Base-by-base conservation (phyloP, 1,139 yeast genomes). In the Geotrichum citri-aurantii region DNA sequence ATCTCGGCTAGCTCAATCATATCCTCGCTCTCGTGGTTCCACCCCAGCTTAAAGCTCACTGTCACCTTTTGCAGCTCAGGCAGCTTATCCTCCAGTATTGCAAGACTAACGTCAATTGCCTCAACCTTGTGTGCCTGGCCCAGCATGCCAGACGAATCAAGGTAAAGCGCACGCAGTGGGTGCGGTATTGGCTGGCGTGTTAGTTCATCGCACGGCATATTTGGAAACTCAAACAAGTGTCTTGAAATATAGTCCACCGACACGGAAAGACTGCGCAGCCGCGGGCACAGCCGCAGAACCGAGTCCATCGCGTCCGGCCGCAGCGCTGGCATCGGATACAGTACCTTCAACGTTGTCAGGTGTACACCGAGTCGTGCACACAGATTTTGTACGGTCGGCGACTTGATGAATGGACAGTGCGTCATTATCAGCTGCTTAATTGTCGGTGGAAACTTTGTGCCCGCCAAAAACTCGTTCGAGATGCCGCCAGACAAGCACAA, bases 401-500 rank as follows among this genome's bases (percentile, higher is more conserved):
- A 73, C 42, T 77, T 81, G 33, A 93, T 77, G 56, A 81, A 77
- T 0, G 98, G 97, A 72, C 98, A 93, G 71, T 90, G 96, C 0
- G 96, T 87, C 68, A 93, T 80, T 63, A 90, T 92, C 55, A 93
- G 73, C 33, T 82, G 81, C 2, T 82, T 82, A 50, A 93, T 85
- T 1, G 92, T 82, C 2, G 68, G 58, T 0, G 99, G 98, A 69
- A 93, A 85, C 11, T 74, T 69, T 1, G 95, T 83, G 37, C 79
- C 79, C 48, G 78, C 73, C 27, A 93, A 76, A 70, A 93, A 92
- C 47, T 83, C 88, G 68, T 91, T 89, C 1, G 95, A 82, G 6
- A 93, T 84, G 5, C 97, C 97, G 1, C 99, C 99, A 47, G 96
- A 85, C 3, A 93, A 77, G 59, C 95, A 82, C 51, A 93, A 73